Percentiles rank a stretch among this genome's conserved stretches.
Conservation (phyloP, 805 yeast species). For the Kazachstania martiniae region DNA sequence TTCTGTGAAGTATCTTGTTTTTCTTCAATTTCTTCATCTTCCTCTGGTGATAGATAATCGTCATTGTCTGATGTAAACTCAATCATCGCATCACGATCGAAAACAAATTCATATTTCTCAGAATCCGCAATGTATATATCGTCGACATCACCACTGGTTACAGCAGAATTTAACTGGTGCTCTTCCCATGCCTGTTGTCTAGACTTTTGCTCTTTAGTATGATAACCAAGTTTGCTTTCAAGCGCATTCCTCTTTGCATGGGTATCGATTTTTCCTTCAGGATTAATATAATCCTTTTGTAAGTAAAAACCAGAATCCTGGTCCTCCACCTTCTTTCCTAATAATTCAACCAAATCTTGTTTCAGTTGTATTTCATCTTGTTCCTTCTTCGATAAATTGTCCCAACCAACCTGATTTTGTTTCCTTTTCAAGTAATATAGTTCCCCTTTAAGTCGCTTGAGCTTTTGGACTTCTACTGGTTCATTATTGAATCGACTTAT, state of each 20-base stretch:
- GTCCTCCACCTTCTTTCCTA: slow-evolving; percentile 29
- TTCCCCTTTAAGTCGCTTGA: slow-evolving; percentile 35
- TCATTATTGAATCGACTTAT: slow-evolving; percentile 5
- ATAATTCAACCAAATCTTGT: slow-evolving; percentile 36
- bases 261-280: slow-evolving; percentile 4
- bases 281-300: slow-evolving; percentile 48
- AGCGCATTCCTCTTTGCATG: slow-evolving; percentile 13
- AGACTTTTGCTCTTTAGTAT: slow-evolving; percentile 14
- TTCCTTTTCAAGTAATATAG: slow-evolving; percentile 40
- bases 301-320: slow-evolving; percentile 34
- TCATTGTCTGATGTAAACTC: slow-evolving; percentile 40
- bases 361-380: slow-evolving; percentile 42
- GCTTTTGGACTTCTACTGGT: slow-evolving; percentile 25
- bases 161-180: slow-evolving; percentile 22
- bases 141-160: slow-evolving; percentile 13
- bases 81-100: slow-evolving; percentile 53
- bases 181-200: slow-evolving; percentile 30
- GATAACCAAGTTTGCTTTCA: not conserved
- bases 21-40: slow-evolving; percentile 25
- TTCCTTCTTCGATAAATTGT: slow-evolving; percentile 37
- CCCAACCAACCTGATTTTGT: slow-evolving; percentile 43
- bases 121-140: slow-evolving; percentile 20
- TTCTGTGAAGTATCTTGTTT: slow-evolving; percentile 22
- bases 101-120: slow-evolving; percentile 60
- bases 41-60: slow-evolving; percentile 21